Base-by-base conservation (phyloP, 2,329 filamentous ascomycete species). In the Thelonectria olida region DNA sequence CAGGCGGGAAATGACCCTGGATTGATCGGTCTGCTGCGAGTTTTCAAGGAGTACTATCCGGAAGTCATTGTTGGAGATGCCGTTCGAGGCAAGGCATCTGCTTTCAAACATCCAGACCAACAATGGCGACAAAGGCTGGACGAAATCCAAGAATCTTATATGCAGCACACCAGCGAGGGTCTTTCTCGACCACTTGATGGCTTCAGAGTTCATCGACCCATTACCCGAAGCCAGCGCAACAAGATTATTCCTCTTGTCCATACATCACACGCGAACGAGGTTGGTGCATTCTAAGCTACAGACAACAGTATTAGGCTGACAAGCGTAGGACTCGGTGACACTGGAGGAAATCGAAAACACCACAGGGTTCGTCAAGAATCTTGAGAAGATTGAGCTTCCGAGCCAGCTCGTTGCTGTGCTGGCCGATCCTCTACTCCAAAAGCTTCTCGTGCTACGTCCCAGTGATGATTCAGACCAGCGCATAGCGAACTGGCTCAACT, bases 41-140 rank as follows among this genome's bases (percentile, higher is more conserved):
- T 95, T n/a, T 96, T 90, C 80, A 96, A 96, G 73, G 92, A 95
- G 74, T 96, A 95, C 76, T 96, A 95, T 71, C 92, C 93, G 0
- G 92, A 97, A 74, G 92, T 96, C 55, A 92, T 96, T 61, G 85
- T 95, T 13, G 91, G 90, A 20, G 90, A 90, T 65, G 81, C 86
- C 4, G 85, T 87, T 27, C 81, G 82, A 54, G 87, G 87, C 36
- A 84, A 85, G 61, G 87, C 87, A 1, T 85, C 86, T 4, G 82
- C 86, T 1, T 90, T 90, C 74, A 88, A 86, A 82, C 90, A 92
- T 72, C 91, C 91, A n/a, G 90, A 95, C 73, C 80, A 81, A 4
- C 86, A 91, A 77, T 97, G 93, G 93, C 84, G 88, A 54, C 81
- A 84, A 56, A 87, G 88, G 67, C 82, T 94, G 8, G 85, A 86